Conservation (phyloP, 306 rosid species). For the Lupinus albus region DNA sequence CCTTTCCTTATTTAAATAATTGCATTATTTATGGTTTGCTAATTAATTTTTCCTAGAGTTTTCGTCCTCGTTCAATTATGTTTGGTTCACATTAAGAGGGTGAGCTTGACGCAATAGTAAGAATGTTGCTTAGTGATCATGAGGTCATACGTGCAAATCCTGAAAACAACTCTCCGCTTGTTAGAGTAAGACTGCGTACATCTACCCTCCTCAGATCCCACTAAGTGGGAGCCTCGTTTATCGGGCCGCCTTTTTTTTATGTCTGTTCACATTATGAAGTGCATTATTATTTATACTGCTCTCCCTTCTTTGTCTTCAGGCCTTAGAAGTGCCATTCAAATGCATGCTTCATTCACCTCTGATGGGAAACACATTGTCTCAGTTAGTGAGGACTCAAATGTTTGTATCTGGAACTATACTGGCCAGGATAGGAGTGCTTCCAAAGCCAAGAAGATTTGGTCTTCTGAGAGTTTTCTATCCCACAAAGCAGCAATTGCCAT, state of each 20-base stretch:
- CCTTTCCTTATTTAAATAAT: neutral
- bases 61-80: neutral
- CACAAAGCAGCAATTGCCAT: slow-evolving; percentile 67
- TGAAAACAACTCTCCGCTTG: too few relatives aligned
- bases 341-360: slow-evolving; percentile 70
- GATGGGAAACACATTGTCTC: slow-evolving; percentile 86
- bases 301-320: slow-evolving; percentile 48
- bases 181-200: too few relatives aligned
- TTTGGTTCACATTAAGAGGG: neutral
- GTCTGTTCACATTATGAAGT: neutral
- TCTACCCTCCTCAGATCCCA: too few relatives aligned
- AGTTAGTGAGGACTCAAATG: slow-evolving; percentile 70
- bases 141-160: too few relatives aligned
- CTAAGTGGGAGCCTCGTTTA: too few relatives aligned
- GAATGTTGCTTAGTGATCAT: too few relatives aligned
- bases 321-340: slow-evolving; percentile 60
- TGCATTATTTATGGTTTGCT: slow-evolving; percentile 6
- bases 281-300: slow-evolving; percentile 2
- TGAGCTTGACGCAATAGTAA: too few relatives aligned
- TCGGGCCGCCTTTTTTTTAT: too few relatives aligned
- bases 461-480: slow-evolving; percentile 69
- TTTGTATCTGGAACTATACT: slow-evolving; percentile 67
- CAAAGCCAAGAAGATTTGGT: slow-evolving; percentile 54
- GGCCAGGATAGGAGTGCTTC: slow-evolving; percentile 58
- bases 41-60: slow-evolving; percentile 8